Evolutionary conservation across 2,329 filamentous ascomycete genomes (phyloP), one percentile per base, ranked within the genome.

Genomic region (Trichoderma brevicompactum): DNA sequence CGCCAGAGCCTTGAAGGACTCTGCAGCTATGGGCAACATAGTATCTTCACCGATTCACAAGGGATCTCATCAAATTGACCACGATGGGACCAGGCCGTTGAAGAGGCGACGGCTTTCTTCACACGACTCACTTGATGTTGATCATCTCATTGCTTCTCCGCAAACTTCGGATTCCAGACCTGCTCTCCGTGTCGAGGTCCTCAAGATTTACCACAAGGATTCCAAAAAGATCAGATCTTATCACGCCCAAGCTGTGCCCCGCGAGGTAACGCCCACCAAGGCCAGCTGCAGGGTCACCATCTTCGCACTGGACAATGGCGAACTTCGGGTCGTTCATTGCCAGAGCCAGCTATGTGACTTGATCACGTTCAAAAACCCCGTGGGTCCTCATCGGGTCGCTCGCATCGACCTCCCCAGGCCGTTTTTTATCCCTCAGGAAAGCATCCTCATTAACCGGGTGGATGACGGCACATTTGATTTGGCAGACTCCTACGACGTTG

Each of bases 321-420:
- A 77, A 66, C 71, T 76, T 34, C 77, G 80, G 59, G 75, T 84
- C 7, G 72, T 87, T 65, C 79, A 85, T 70, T 83, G 83, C 68
- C 80, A 85, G 70, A 85, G 80, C 67, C 83, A 87, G 70, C 74
- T 82, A 8, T 87, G 85, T 74, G 80, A 80, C 49, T 75, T 87
- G 67, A 81, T 78, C 59, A 77, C 83, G 3, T 83, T 80, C 70
- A 80, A 81, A 68, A 82, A 83, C 43, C 75, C 81, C 2, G 76
- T 79, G 58, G 81, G 79, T 34, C 78, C 79, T 56, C 78, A 80
- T 50, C 78, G 77, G 36, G 79, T 83, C 65, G 80, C 82, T 12
- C 79, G 81, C 53, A 76, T 87, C 32, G 79, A 81, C 68, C 70
- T 85, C 53, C 77, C 79, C 36, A 74, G 75, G 23, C 82, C 85